phyloP scores from a whole-genome alignment of 768 basidiomycete genomes.

The Sutorius australiensis region DNA sequence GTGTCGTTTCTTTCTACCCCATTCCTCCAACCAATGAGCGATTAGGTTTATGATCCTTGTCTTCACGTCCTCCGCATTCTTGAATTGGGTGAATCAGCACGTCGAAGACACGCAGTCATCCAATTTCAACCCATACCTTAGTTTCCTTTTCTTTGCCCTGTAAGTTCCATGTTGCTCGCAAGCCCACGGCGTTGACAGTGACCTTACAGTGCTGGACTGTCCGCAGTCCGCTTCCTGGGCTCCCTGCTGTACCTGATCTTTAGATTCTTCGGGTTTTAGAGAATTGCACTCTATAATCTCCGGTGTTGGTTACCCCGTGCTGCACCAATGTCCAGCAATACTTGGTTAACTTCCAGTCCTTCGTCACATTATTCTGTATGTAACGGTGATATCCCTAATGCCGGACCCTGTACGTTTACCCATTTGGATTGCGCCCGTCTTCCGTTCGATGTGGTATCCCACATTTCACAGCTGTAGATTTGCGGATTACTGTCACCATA shows the following conservation, averaged over 20 bases:
- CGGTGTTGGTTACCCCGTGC: neutral
- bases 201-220: conserved; percentile 63
- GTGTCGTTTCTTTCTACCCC: conserved; percentile 19
- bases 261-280: conserved; percentile 61
- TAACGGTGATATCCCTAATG: conserved; percentile 5
- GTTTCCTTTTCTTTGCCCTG: conserved; percentile 72
- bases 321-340: neutral
- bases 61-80: conserved; percentile 76
- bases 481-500: neutral
- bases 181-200: conserved; percentile 1
- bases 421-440: neutral
- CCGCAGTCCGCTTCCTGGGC: conserved; percentile 76
- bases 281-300: neutral
- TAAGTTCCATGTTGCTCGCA: conserved; percentile 23
- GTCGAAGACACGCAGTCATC: conserved; percentile 47
- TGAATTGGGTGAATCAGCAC: conserved; percentile 63
- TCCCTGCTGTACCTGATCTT: conserved; percentile 77
- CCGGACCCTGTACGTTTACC: conserved; percentile 13
- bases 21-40: neutral
- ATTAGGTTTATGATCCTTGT: conserved; percentile 63
- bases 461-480: conserved; percentile 2
- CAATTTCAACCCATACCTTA: conserved; percentile 85
- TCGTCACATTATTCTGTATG: conserved; percentile 5
- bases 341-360: neutral
- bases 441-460: neutral